phyloP scores from a whole-genome alignment of 2,329 filamentous ascomycete genomes.

The Monosporascus sp. region DNA sequence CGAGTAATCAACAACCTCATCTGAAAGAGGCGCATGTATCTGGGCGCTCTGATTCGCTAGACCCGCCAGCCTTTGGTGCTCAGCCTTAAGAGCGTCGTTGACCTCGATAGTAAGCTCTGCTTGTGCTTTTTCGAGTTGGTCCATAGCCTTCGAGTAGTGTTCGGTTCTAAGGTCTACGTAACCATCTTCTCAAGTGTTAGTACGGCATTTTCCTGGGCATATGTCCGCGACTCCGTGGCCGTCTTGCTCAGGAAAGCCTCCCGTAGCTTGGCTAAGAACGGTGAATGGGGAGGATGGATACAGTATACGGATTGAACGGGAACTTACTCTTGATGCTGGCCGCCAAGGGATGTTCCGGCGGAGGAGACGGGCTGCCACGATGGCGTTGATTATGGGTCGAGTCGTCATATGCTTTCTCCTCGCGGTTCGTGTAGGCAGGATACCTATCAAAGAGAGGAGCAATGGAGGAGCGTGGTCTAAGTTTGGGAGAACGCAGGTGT shows the following conservation, averaged over 20 bases:
- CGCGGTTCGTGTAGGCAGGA: not conserved
- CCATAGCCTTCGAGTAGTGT: not conserved
- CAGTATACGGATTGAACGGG: not conserved
- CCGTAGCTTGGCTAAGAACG: too few relatives aligned
- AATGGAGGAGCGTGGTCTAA: not conserved
- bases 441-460: not conserved
- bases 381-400: not conserved
- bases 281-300: too few relatives aligned
- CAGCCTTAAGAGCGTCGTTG: not conserved
- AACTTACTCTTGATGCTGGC: not conserved
- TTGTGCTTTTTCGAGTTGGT: not conserved
- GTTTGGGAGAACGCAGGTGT: not conserved
- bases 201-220: not conserved
- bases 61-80: not conserved
- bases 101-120: not conserved
- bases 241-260: too few relatives aligned
- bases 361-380: not conserved
- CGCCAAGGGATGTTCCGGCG: not conserved
- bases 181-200: not conserved
- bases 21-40: not conserved
- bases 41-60: not conserved
- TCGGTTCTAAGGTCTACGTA: not conserved
- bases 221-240: too few relatives aligned
- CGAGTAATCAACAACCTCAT: conserved; percentile 1
- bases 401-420: not conserved